These are phyloP conservation scores for Leersia perrieri DNA, from an alignment of 176 grass and related monocot genomes.

Conservation along the genomic window DNA sequence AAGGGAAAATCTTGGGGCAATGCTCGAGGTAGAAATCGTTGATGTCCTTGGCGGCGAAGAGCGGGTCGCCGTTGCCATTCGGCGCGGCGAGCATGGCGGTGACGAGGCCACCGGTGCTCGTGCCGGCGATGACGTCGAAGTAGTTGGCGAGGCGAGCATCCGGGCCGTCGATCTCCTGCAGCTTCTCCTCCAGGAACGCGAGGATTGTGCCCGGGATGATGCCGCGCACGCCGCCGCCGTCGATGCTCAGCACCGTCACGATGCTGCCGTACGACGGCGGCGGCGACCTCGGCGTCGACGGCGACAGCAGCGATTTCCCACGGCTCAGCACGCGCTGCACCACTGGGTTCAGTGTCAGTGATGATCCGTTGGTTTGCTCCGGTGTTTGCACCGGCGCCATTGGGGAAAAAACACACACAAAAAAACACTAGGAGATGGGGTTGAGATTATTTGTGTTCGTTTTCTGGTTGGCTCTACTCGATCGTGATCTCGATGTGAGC, in stretches of 20 bases:
- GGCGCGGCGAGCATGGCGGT: constrained; percentile 47
- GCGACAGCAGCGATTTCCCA: neutral
- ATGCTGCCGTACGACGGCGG: constrained; percentile 26
- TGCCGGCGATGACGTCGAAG: constrained; percentile 78
- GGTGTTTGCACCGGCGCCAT: neutral
- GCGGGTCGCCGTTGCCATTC: neutral
- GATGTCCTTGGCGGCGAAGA: constrained; percentile 46
- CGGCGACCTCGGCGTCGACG: constrained; percentile 5
- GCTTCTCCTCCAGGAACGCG: constrained; percentile 46
- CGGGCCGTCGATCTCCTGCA: constrained; percentile 18
- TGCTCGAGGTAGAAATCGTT: constrained; percentile 44
- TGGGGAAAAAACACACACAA: neutral
- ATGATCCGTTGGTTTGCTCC: neutral
- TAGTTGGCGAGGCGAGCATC: constrained; percentile 48
- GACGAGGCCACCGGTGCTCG: constrained; percentile 53
- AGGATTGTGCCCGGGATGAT: constrained; percentile 59
- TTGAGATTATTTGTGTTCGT: neutral
- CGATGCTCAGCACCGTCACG: constrained; percentile 53
- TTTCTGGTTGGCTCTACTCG: neutral
- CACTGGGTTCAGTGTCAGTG: neutral
- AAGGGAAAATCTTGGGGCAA: constrained; percentile 40
- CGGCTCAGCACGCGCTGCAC: neutral
- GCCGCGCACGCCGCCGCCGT: constrained; percentile 47
- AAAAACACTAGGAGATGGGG: neutral
- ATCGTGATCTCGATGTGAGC: neutral